Conservation (phyloP, 148 eudicot genomes). For the Nepenthes mirabilis region DNA sequence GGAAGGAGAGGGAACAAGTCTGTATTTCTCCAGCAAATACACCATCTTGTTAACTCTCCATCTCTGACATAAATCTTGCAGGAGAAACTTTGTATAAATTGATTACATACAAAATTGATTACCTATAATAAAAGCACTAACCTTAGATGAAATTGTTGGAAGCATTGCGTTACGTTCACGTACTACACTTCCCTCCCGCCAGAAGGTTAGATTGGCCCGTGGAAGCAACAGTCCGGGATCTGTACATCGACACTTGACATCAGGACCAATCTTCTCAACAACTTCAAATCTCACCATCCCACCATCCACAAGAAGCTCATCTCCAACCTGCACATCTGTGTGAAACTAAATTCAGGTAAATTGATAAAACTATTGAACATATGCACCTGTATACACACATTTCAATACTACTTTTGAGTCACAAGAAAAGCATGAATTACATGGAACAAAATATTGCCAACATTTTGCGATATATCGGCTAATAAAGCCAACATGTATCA, state of each 20-base stretch:
- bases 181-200: conserved; percentile 85
- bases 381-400: too few species aligned
- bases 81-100: too few species aligned
- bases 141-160: conserved; percentile 89
- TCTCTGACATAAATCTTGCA: too few species aligned
- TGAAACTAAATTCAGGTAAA: conserved; percentile 2
- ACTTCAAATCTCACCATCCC: conserved; percentile 97
- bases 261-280: conserved; percentile 88
- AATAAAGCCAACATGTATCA: too few species aligned
- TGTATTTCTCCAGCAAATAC: too few species aligned
- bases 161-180: conserved; percentile 96
- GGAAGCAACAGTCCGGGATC: conserved; percentile 92
- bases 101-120: too few species aligned
- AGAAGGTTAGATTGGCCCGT: conserved; percentile 85
- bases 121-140: conserved; percentile 13
- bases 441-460: too few species aligned
- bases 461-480: too few species aligned
- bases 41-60: too few species aligned
- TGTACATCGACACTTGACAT: conserved; percentile 80
- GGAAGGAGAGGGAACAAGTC: too few species aligned
- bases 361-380: not conserved
- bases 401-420: too few species aligned
- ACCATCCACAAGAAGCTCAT: conserved; percentile 91
- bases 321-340: conserved; percentile 77
- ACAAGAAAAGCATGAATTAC: too few species aligned